These are phyloP conservation scores for Chlorella sorokiniana DNA, from an alignment of 139 green algal genomes.

Conservation along the genomic window DNA sequence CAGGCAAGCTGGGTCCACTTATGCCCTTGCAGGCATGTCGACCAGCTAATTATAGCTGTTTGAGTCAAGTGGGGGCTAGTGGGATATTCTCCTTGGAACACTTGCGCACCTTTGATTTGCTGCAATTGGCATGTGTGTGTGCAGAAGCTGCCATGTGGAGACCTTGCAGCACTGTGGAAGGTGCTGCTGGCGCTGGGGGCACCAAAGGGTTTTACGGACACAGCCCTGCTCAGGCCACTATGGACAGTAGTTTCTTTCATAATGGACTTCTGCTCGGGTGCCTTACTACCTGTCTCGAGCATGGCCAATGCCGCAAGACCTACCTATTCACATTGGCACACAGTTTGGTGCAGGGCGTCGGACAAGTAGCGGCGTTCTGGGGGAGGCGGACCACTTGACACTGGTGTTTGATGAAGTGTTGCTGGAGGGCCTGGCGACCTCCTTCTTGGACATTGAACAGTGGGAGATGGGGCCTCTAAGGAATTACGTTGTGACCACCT, in stretches of 20 bases:
- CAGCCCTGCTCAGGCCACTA: background rate
- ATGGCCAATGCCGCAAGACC: background rate
- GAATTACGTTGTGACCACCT: background rate
- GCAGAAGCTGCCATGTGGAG: constrained; percentile 5
- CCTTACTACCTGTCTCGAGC: background rate
- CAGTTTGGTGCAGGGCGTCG: no score
- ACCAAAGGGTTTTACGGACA: background rate
- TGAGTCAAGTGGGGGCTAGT: no score
- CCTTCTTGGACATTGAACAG: background rate
- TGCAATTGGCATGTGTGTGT: background rate
- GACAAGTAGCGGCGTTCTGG: no score
- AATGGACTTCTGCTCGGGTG: constrained; percentile 19
- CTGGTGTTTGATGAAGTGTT: background rate
- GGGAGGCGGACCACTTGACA: no score
- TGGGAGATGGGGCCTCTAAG: background rate
- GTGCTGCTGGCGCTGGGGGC: constrained; percentile 7
- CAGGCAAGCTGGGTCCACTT: background rate
- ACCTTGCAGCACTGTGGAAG: background rate
- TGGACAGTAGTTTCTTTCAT: background rate
- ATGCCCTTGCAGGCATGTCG: no score
- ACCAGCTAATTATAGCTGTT: no score
- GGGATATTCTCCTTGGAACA: no score
- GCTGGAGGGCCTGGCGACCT: background rate
- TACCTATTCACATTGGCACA: no score
- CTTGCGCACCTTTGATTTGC: no score